Percentiles rank a stretch among this genome's conserved stretches.
phyloP scores from a whole-genome alignment of 2,329 filamentous ascomycete genomes.

The Ramularia endophylla region DNA sequence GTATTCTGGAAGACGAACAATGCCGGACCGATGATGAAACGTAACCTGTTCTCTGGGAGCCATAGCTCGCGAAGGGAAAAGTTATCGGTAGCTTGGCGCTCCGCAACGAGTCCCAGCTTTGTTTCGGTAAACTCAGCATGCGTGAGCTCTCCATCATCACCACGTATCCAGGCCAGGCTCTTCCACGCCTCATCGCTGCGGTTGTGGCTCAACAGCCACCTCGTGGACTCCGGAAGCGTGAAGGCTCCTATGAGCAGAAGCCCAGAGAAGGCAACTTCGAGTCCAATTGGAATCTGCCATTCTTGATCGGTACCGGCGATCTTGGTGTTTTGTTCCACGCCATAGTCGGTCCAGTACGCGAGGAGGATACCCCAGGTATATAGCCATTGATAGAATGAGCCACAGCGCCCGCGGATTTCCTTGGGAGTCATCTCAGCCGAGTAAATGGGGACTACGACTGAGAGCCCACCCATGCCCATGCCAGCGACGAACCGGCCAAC shows the following conservation, averaged over 20 bases:
- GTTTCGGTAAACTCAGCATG: too few species aligned
- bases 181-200: slow-evolving; percentile 41
- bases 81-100: too few species aligned
- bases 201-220: slow-evolving; percentile 47
- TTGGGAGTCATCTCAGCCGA: slow-evolving; percentile 38
- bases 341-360: slow-evolving; percentile 50
- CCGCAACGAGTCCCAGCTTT: too few species aligned
- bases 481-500: slow-evolving; percentile 43
- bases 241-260: slow-evolving; percentile 46
- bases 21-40: slow-evolving; percentile 40
- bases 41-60: too few species aligned
- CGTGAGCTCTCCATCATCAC: slow-evolving; percentile 32
- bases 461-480: slow-evolving; percentile 45
- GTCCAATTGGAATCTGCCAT: slow-evolving; percentile 52
- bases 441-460: slow-evolving; percentile 39
- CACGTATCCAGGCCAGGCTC: slow-evolving; percentile 49
- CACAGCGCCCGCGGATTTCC: slow-evolving; percentile 43
- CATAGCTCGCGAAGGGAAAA: too few species aligned
- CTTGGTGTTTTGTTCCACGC: slow-evolving; percentile 33
- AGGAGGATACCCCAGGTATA: slow-evolving; percentile 46
- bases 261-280: slow-evolving; percentile 45
- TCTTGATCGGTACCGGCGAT: slow-evolving; percentile 36
- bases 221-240: slow-evolving; percentile 44
- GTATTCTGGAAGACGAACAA: slow-evolving; percentile 50
- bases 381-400: slow-evolving; percentile 49